Conservation (phyloP, 2,329 filamentous ascomycete species). For the Penicillium sp. region DNA sequence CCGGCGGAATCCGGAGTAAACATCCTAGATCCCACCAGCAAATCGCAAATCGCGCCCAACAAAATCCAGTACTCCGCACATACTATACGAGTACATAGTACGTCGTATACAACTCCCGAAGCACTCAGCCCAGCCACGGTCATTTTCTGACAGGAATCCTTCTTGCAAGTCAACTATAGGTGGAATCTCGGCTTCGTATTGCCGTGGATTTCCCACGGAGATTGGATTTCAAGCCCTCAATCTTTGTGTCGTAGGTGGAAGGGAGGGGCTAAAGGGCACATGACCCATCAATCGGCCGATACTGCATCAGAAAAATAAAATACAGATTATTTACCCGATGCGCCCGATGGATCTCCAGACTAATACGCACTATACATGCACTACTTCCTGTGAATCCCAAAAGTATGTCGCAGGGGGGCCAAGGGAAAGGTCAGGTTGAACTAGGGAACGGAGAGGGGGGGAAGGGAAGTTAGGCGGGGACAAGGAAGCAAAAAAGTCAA, state of each 20-base stretch:
- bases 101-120: no score
- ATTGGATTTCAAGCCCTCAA: not conserved
- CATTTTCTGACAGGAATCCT: not conserved
- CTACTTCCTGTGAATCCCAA: constrained; percentile 1
- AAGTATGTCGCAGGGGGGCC: not conserved
- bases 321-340: constrained; percentile 2
- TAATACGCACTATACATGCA: not conserved
- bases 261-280: not conserved
- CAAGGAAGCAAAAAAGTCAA: not conserved
- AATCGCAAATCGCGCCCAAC: not conserved
- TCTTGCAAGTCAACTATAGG: not conserved
- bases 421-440: not conserved
- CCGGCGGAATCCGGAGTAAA: not conserved
- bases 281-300: constrained; percentile 6
- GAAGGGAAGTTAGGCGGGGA: not conserved
- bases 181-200: not conserved
- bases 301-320: not conserved
- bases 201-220: not conserved
- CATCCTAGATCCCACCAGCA: not conserved
- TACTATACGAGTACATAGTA: no score
- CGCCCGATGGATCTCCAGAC: not conserved
- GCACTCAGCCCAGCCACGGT: not conserved
- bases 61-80: not conserved
- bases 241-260: not conserved
- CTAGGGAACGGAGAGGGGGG: not conserved